These are phyloP conservation scores for Candida parachauliodes DNA, from an alignment of 805 yeast genomes.

Conservation along the genomic window DNA sequence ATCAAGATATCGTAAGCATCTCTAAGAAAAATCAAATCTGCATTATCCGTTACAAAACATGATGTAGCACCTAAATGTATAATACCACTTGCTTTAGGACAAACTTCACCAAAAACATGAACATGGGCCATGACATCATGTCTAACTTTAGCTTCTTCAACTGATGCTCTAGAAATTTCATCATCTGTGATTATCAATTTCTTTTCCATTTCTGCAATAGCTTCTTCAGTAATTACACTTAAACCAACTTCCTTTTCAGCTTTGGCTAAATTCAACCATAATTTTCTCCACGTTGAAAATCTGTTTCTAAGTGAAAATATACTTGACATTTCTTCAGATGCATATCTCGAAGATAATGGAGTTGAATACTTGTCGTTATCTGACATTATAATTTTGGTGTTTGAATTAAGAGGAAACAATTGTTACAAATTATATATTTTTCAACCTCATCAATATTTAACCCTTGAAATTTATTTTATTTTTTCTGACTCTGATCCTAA, in stretches of 20 bases:
- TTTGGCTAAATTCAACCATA: conserved; percentile 92
- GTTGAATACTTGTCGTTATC: conserved; percentile 74
- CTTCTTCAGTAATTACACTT: conserved; percentile 81
- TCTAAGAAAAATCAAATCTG: conserved; percentile 92
- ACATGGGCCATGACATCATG: conserved; percentile 99
- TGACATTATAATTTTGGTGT: conserved; percentile 3
- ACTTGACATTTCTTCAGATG: conserved; percentile 94
- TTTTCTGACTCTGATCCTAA: neutral
- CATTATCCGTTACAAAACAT: conserved; percentile 96
- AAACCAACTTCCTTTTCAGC: conserved; percentile 94
- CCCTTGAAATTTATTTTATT: neutral
- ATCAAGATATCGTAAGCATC: conserved; percentile 92
- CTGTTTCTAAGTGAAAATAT: conserved; percentile 91
- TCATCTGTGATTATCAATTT: conserved; percentile 86
- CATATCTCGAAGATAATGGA: conserved; percentile 94
- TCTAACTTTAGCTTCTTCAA: conserved; percentile 96
- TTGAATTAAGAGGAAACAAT: neutral
- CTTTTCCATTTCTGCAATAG: conserved; percentile 76
- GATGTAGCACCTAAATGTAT: conserved; percentile 98
- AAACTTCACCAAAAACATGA: conserved; percentile 86
- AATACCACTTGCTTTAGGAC: conserved; percentile 96
- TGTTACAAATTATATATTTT: neutral
- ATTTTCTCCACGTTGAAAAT: conserved; percentile 96
- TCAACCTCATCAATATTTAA: neutral
- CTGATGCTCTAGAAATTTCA: conserved; percentile 83